phyloP scores from a whole-genome alignment of 768 basidiomycete genomes.

The Serendipita sp. region DNA sequence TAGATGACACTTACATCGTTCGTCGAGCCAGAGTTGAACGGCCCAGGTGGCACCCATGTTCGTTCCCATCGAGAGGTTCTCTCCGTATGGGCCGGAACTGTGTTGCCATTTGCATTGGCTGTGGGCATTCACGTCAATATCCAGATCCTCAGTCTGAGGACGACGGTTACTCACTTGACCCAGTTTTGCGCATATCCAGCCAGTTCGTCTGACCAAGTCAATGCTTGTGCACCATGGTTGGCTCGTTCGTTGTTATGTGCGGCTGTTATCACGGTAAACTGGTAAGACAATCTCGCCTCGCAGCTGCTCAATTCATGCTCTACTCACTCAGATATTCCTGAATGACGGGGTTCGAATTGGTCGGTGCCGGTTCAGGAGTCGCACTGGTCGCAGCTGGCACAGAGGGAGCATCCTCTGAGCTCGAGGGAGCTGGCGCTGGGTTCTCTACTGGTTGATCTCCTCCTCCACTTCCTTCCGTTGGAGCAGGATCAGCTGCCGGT shows the following conservation, averaged over 20 bases:
- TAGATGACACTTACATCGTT: conserved; percentile 24
- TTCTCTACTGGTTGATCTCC: too few relatives aligned
- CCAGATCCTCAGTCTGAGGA: not conserved
- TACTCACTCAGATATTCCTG: too few relatives aligned
- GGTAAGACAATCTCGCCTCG: too few relatives aligned
- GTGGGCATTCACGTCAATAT: not conserved
- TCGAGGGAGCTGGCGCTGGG: too few relatives aligned
- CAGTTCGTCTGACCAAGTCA: conserved; percentile 34
- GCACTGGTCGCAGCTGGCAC: too few relatives aligned
- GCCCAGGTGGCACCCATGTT: conserved; percentile 31
- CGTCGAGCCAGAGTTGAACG: conserved; percentile 33
- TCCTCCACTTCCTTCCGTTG: too few relatives aligned
- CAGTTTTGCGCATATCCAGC: conserved; percentile 33
- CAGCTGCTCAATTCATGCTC: too few relatives aligned
- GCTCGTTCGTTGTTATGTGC: conserved; percentile 36
- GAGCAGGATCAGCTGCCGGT: too few relatives aligned
- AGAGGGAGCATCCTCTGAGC: too few relatives aligned
- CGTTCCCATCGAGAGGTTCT: conserved; percentile 41
- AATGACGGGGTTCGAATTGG: too few relatives aligned
- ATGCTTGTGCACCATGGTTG: conserved; percentile 25
- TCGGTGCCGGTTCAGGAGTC: too few relatives aligned
- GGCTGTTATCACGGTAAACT: not conserved
- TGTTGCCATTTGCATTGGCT: conserved; percentile 23
- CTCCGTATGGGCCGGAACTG: conserved; percentile 31
- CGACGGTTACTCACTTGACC: conserved; percentile 31